These are phyloP conservation scores for Penicillium brevicompactum DNA, from an alignment of 2,329 filamentous ascomycete species.

Conservation along the genomic window DNA sequence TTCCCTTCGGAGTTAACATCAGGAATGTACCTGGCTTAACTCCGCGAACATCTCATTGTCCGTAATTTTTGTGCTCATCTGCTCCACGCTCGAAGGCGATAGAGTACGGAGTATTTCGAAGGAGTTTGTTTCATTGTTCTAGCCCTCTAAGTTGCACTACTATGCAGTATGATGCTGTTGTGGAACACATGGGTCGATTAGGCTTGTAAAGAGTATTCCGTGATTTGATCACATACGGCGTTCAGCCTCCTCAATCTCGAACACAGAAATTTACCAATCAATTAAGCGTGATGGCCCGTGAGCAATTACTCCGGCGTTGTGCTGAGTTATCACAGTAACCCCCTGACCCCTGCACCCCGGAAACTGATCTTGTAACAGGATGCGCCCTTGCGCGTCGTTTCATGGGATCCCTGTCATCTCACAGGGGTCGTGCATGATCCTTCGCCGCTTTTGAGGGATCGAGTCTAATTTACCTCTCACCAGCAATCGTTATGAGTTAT, in stretches of 20 bases:
- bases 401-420: neutral
- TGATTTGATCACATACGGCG: neutral
- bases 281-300: neutral
- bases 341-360: neutral
- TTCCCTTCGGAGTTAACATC: slow-evolving; percentile 4
- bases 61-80: too few species aligned
- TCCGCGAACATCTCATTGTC: slow-evolving; percentile 1
- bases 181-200: neutral
- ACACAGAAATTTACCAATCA: neutral
- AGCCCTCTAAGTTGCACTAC: too few species aligned
- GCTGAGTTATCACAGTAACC: too few species aligned
- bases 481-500: neutral
- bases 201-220: neutral
- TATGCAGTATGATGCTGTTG: neutral
- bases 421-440: neutral
- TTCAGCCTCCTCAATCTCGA: neutral
- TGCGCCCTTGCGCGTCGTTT: slow-evolving; percentile 6
- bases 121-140: too few species aligned
- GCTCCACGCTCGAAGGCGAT: too few species aligned
- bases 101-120: too few species aligned
- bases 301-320: neutral
- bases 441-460: neutral
- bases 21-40: slow-evolving; percentile 3
- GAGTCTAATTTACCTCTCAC: neutral
- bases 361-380: neutral